Percentiles rank a stretch among this genome's conserved stretches.
phyloP scores from a whole-genome alignment of 139 green algal species.

The Ettlia oleoabundans region DNA sequence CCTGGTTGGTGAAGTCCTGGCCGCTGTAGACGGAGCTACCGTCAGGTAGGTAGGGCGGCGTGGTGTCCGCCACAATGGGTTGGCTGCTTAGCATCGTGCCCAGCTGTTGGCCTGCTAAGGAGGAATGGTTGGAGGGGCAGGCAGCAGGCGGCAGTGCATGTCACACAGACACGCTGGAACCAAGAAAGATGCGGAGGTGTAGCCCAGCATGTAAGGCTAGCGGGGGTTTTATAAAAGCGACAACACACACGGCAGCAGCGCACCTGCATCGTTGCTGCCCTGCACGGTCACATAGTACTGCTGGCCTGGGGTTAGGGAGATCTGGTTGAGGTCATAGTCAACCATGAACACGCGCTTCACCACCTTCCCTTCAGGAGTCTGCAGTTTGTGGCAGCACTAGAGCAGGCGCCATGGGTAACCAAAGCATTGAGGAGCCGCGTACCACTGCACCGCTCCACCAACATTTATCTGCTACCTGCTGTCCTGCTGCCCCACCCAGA shows the following conservation, averaged over 20 bases:
- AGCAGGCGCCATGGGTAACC: too few relatives aligned
- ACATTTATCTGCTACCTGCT: background rate
- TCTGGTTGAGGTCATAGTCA: slow-evolving; percentile 11
- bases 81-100: slow-evolving; percentile 26
- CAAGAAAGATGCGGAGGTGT: background rate
- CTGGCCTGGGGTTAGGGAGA: slow-evolving; percentile 35
- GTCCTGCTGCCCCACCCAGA: background rate
- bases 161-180: background rate
- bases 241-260: background rate
- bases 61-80: slow-evolving; percentile 43
- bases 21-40: slow-evolving; percentile 38
- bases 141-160: background rate
- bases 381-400: background rate
- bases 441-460: too few relatives aligned
- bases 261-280: slow-evolving; percentile 50
- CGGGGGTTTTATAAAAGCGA: too few relatives aligned
- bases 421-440: too few relatives aligned
- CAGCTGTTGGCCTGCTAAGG: slow-evolving; percentile 45
- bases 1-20: slow-evolving; percentile 31
- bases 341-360: slow-evolving; percentile 30
- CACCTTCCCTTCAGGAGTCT: slow-evolving; percentile 3
- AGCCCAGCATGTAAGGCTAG: background rate
- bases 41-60: slow-evolving; percentile 37
- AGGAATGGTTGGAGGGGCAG: background rate
- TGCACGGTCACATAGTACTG: slow-evolving; percentile 69